Base-by-base conservation (phyloP, 2,329 filamentous ascomycete species). In the Knoxdaviesia capensis region DNA sequence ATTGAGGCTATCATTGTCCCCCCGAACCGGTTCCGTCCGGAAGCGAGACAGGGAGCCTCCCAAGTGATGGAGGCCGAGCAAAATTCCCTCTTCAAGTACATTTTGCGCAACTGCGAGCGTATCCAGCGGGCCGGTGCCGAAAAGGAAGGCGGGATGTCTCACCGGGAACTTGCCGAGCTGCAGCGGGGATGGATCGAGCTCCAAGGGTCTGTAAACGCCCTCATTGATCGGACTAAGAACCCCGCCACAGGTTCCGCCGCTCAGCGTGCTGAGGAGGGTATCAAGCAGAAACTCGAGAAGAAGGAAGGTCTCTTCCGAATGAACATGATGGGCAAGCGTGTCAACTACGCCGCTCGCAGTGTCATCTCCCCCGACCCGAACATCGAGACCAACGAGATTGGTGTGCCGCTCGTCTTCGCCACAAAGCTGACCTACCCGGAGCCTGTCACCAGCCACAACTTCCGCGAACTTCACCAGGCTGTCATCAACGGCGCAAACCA, bases 311-410 rank as follows among this genome's bases (percentile, higher is more conserved):
- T 98, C 31, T 98, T 98, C 67, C 73, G 90, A 52, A 96, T 94
- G 66, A 94, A 98, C 61, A 96, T 98, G 90, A 98, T 98, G 90
- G 90, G 90, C 46, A 98, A 98, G 68, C 86, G 90, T 66, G 90
- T 98, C 62, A 96, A 98, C 59, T 96, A 90, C 57, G 90, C 90
- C 40, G 90, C 90, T 34, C 80, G 90, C 57, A 93, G 83, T 69
- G 90, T 98, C 57, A 98, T 98, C 51, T 96, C 88, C 7, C 90
- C 90, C 0, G 90, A 98, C 55, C 90, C 90, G 3, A 98, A 96
- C 54, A 94, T 98, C 53, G 90, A 98, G 59, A 96, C 90, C 11
- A 96, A 94, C 58, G 90, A 98, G 61, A 96, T 98, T 49, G 90
- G 90, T 57, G 88, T 98, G 3, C 90, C 90, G 11, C 84, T 88